Base-by-base conservation (phyloP, 768 basidiomycete genomes). In the Suillus occidentalis region DNA sequence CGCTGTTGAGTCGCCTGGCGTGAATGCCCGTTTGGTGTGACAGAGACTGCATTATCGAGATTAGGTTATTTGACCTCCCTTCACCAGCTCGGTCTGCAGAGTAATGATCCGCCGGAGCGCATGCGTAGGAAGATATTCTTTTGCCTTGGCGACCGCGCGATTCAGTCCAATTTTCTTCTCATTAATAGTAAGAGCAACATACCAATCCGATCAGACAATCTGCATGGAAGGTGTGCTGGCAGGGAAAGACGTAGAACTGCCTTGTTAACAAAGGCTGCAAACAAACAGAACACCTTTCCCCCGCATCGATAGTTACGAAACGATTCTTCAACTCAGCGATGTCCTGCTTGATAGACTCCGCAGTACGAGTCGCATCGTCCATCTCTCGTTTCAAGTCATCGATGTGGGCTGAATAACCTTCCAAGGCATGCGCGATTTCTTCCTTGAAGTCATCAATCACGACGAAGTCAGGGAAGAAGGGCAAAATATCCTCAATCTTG, bases 361-460 rank as follows among this genome's bases (percentile, higher is more conserved):
- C 95, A 47, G 89, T 94, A 60, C 83, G 84, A 6, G 95, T 98
- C 22, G 96, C 94, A 53, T 97, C 95, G 73, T 96, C 92, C 97
- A 99, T 99, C 71, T 98, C 97, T 60, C 79, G 85, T 77, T 95
- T 96, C 65, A 99, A 83, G 39, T 81, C 80, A 61, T 96, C 95
- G 55, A 99, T 99, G 70, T 95, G 92, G 20, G 89, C 85, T 49
- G 94, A 93, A 74, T 98, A 99, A 2, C 92, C 92, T 74, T 99
- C 97, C 68, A 99, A 80, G 0, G 97, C 97, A 66, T 90, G 89
- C 59, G 96, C 97, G 68, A 99, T 99, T 78, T 99, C 97, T 70
- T 97, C 93, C 76, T 99, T 99, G 85, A 99, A 99, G 74, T 99
- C 97, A 74, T 99, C 97, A 69, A 99, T 98, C 65, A 98, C 93